Base-by-base conservation (phyloP, 495 filamentous ascomycete species). In the Penicillium lividum region DNA sequence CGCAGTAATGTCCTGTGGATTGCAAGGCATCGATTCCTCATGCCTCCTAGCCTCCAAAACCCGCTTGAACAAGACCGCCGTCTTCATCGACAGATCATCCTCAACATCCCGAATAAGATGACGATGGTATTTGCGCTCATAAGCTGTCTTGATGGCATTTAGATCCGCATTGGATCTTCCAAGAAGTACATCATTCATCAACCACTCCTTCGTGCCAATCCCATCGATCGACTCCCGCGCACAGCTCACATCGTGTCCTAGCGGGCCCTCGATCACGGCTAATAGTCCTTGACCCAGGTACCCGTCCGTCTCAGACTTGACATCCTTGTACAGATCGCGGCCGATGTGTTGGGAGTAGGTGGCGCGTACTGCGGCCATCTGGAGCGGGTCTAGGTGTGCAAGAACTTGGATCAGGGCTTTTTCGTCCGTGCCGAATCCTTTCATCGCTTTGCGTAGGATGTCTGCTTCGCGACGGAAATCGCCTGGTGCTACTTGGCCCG, bases 391-490 rank as follows among this genome's bases (percentile, higher is more conserved):
- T 52, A 88, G 83, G 31, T 70, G 78, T 1, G 85, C 75, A 16
- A 98, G 76, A 15, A 87, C 73, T 0, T 75, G 72, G 63, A 92
- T 89, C 0, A 97, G 77, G 0, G 82, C 71, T 49, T 83, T 84
- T 70, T 96, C 92, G 63, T 97, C 86, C 0, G 93, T 97, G 45
- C 92, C 93, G 57, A 94, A 87, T 7, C 93, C 91, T 76, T 95
- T 95, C 89, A 96, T 96, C 2, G 93, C 91, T 62, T 82, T 82
- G 53, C 90, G 80, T 27, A 96, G 77, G 9, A 71, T 79, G 48
- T 91, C 82, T 0, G 91, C 89, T 56, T 95, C 84, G 2, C 72
- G 66, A 3, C 73, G 78, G 49, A 81, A 85, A 56, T 92, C 85
- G 67, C 83, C 88, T 5, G 77, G 80, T 27, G 89, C 89, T 18